phyloP scores from a whole-genome alignment of 2,329 filamentous ascomycete genomes.

The Pseudogymnoascus sp. region DNA sequence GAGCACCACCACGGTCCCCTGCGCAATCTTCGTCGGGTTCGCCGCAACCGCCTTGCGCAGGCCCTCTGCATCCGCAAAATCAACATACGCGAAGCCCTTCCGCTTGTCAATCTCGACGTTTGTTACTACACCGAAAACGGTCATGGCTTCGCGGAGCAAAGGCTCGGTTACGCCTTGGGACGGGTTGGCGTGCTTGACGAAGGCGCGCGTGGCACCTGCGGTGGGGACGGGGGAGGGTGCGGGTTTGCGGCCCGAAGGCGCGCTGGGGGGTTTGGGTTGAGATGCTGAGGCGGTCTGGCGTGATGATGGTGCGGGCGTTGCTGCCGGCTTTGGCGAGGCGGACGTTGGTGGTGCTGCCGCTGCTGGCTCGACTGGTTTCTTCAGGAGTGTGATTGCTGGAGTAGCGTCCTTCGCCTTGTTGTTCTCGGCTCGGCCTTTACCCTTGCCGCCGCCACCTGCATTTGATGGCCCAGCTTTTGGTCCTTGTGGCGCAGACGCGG shows the following conservation, averaged over 20 bases:
- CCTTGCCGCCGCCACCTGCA: conserved; percentile 16
- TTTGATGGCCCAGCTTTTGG: conserved; percentile 20
- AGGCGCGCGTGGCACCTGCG: conserved; percentile 55
- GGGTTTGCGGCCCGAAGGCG: conserved; percentile 24
- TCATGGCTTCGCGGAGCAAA: conserved; percentile 66
- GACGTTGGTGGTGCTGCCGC: conserved; percentile 24
- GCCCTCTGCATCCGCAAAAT: conserved; percentile 67
- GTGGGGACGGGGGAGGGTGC: conserved; percentile 26
- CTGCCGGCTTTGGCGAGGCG: conserved; percentile 20
- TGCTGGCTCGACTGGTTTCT: conserved; percentile 29
- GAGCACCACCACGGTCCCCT: conserved; percentile 78
- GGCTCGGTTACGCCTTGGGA: conserved; percentile 87
- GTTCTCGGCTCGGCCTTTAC: conserved; percentile 25
- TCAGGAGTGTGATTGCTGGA: conserved; percentile 32
- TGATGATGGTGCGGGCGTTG: conserved; percentile 23
- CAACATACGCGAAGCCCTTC: conserved; percentile 89
- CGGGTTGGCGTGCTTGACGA: conserved; percentile 76
- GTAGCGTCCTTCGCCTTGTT: conserved; percentile 29
- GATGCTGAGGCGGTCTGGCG: conserved; percentile 22
- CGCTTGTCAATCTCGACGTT: conserved; percentile 89
- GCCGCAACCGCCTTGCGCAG: conserved; percentile 73
- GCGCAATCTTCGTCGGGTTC: conserved; percentile 73
- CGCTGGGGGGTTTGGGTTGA: conserved; percentile 22
- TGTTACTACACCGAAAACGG: conserved; percentile 63
- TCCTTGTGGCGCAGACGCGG: conserved; percentile 11